Percentiles rank a stretch among this genome's conserved stretches.
Conservation (phyloP, 352 stramenopile species). For the Aphanomyces stellatus region DNA sequence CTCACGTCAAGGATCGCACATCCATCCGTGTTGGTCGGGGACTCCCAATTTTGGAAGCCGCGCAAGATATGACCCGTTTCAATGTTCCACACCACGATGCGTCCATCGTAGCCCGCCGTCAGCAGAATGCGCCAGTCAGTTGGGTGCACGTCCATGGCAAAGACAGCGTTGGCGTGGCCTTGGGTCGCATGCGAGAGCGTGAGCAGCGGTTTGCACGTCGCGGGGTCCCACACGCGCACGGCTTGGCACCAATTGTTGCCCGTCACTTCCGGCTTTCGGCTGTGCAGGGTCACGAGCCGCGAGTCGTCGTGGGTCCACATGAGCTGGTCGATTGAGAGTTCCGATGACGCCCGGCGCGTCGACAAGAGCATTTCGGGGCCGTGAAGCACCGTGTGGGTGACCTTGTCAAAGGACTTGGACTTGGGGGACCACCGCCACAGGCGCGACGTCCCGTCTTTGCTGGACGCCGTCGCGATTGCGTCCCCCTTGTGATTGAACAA, state of each 20-base stretch:
- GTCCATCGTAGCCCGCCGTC: slow-evolving; percentile 75
- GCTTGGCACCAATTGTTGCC: slow-evolving; percentile 51
- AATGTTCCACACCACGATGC: slow-evolving; percentile 81
- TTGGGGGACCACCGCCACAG: slow-evolving; percentile 58
- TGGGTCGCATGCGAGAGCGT: slow-evolving; percentile 50
- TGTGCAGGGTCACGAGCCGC: slow-evolving; percentile 58
- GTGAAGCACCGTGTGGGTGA: slow-evolving; percentile 41
- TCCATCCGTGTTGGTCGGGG: slow-evolving; percentile 36
- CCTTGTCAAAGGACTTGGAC: slow-evolving; percentile 31
- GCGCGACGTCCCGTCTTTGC: slow-evolving; percentile 83
- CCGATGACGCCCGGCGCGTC: background rate
- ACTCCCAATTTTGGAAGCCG: slow-evolving; percentile 45
- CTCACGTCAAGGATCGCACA: slow-evolving; percentile 64
- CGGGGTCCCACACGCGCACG: slow-evolving; percentile 55
- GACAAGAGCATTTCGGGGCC: slow-evolving; percentile 9
- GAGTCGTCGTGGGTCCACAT: slow-evolving; percentile 55
- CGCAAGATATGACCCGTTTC: slow-evolving; percentile 52
- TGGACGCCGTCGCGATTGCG: slow-evolving; percentile 88
- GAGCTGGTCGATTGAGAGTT: slow-evolving; percentile 32
- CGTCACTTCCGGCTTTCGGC: slow-evolving; percentile 47
- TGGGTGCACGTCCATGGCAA: slow-evolving; percentile 70
- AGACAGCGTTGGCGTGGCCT: slow-evolving; percentile 68
- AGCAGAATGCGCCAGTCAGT: slow-evolving; percentile 63
- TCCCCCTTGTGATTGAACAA: slow-evolving; percentile 87
- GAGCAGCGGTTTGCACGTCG: slow-evolving; percentile 42